Evolutionary conservation across 495 filamentous ascomycete genomes (phyloP).

Genomic region (Penicillium flavigenum): DNA sequence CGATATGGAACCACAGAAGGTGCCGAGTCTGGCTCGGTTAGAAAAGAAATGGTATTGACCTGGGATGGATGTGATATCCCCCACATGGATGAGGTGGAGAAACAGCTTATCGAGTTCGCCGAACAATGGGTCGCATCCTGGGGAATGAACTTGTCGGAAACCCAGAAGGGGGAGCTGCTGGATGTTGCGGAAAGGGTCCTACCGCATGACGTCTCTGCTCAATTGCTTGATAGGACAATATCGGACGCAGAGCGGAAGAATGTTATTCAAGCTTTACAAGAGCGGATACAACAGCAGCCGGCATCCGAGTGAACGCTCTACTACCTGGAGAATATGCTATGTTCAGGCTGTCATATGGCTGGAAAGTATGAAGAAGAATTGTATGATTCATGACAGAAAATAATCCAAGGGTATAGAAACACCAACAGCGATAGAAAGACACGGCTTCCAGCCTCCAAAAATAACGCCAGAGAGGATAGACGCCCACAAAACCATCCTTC

Average conservation of each 20-base stretch:
- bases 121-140: conserved; percentile 36
- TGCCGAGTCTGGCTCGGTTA: conserved; percentile 15
- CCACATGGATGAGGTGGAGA: conserved; percentile 41
- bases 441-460: conserved; percentile 13
- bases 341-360: not conserved
- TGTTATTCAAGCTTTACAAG: conserved; percentile 25
- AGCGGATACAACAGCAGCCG: conserved; percentile 1
- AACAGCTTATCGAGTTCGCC: conserved; percentile 26
- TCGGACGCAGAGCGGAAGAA: conserved; percentile 26
- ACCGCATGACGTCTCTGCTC: conserved; percentile 25
- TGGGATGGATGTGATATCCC: conserved; percentile 56
- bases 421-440: conserved; percentile 12
- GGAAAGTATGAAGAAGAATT: not conserved
- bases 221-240: conserved; percentile 17
- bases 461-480: conserved; percentile 25
- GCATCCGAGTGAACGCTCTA: not conserved
- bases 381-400: conserved; percentile 15
- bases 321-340: not conserved
- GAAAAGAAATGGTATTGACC: conserved; percentile 48
- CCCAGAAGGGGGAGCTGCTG: conserved; percentile 30
- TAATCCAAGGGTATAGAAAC: conserved; percentile 30
- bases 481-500: not conserved
- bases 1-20: conserved; percentile 39
- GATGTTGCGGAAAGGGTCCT: conserved; percentile 34
- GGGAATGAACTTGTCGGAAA: conserved; percentile 22